A percentile compares a stretch with the other conserved stretches of the same genome.
phyloP scores from a whole-genome alignment of 2,329 filamentous ascomycete genomes.

The Neocucurbitaria cava region DNA sequence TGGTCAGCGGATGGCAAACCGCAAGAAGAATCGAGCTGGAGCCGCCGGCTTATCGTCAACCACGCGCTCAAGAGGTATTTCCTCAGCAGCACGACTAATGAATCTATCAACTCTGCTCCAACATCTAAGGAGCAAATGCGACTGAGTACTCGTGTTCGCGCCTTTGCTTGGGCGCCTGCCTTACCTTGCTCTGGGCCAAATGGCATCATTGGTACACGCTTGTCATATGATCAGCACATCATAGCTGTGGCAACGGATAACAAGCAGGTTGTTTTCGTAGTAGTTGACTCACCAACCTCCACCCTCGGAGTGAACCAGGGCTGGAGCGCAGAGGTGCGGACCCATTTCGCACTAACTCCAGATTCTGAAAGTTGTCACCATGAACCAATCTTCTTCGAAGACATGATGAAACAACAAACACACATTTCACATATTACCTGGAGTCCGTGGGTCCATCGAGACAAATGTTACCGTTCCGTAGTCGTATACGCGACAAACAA shows the following conservation, averaged over 20 bases:
- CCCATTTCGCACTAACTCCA: constrained; percentile 28
- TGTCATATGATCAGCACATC: constrained; percentile 37
- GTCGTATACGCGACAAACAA: constrained; percentile 47
- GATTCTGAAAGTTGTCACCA: constrained; percentile 16
- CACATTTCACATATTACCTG: constrained; percentile 47
- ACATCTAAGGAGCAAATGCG: constrained; percentile 43
- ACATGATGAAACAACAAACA: constrained; percentile 40
- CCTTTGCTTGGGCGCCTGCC: constrained; percentile 52
- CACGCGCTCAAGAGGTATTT: constrained; percentile 53
- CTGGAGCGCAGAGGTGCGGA: constrained; percentile 41
- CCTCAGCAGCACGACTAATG: constrained; percentile 5
- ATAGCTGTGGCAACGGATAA: constrained; percentile 52
- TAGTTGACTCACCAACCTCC: constrained; percentile 49
- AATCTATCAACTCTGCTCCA: constrained; percentile 22
- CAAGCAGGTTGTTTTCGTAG: constrained; percentile 49
- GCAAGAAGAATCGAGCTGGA: constrained; percentile 56
- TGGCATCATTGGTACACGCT: constrained; percentile 32
- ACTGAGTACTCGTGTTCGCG: constrained; percentile 48
- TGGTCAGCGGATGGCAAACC: constrained; percentile 59
- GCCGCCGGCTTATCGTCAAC: constrained; percentile 62
- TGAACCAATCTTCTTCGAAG: constrained; percentile 36
- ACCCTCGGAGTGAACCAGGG: constrained; percentile 25
- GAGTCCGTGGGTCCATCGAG: constrained; percentile 47
- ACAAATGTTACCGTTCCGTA: constrained; percentile 33
- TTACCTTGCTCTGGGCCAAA: constrained; percentile 14